phyloP scores from a whole-genome alignment of 1,139 yeast genomes.

The Kodamaea sp. region DNA sequence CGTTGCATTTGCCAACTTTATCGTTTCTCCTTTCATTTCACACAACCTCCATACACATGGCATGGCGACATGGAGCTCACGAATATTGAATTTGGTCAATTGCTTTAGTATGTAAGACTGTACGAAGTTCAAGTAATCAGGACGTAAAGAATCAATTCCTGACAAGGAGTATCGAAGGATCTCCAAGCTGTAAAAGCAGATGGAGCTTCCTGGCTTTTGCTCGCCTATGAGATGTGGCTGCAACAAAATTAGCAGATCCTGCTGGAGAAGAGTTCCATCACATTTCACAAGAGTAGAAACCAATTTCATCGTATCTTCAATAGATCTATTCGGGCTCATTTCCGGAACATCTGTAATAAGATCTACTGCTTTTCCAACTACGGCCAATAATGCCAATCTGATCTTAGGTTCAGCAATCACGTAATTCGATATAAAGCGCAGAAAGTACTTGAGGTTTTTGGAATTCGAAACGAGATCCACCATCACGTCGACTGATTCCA shows the following conservation, averaged over 20 bases:
- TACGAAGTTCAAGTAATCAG: conserved; percentile 51
- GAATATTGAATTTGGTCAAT: conserved; percentile 57
- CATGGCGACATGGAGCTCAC: conserved; percentile 67
- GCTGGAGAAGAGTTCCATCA: conserved; percentile 53
- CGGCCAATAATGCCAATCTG: conserved; percentile 16
- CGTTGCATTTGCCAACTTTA: conserved; percentile 59
- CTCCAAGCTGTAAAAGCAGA: conserved; percentile 50
- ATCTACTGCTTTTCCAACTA: conserved; percentile 31
- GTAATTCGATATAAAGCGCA: conserved; percentile 41
- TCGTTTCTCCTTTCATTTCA: conserved; percentile 42
- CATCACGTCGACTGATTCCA: conserved; percentile 27
- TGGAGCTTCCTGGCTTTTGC: conserved; percentile 31
- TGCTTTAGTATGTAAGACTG: conserved; percentile 53
- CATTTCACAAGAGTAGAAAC: conserved; percentile 55
- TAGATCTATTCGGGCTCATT: conserved; percentile 5
- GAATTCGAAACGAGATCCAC: conserved; percentile 37
- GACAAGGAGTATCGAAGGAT: conserved; percentile 55
- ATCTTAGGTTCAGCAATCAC: conserved; percentile 32
- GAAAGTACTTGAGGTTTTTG: conserved; percentile 42
- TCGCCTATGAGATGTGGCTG: conserved; percentile 61
- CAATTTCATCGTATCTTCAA: conserved; percentile 44
- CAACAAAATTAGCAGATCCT: conserved; percentile 62
- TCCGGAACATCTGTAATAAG: conserved; percentile 10
- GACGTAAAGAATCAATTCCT: conserved; percentile 44
- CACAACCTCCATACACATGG: conserved; percentile 65